Evolutionary conservation across 176 grass and related monocot species (phyloP).

Genomic region (Tuctoria greenei): DNA sequence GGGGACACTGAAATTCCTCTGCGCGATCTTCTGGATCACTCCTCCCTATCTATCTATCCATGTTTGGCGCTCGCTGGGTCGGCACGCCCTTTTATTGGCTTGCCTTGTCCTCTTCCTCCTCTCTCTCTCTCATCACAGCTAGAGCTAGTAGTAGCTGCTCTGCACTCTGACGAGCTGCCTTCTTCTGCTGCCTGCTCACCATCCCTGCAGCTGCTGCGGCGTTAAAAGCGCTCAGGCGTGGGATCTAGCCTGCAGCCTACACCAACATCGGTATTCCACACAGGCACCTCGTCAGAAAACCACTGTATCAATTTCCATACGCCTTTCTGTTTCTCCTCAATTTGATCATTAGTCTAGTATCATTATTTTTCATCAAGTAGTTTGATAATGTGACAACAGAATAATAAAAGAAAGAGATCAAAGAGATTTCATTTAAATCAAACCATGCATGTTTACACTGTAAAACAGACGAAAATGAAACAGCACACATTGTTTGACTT

Average conservation of each 20-base stretch:
- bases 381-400: no score
- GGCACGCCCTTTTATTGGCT: slow-evolving; percentile 34
- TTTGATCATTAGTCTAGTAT: no score
- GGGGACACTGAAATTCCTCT: slow-evolving; percentile 77
- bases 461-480: no score
- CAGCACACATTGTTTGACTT: no score
- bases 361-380: no score
- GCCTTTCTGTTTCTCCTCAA: neutral
- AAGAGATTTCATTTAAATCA: no score
- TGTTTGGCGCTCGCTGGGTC: slow-evolving; percentile 40
- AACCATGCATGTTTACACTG: no score
- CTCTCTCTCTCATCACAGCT: neutral
- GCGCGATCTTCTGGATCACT: slow-evolving; percentile 44
- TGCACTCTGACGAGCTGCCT: slow-evolving; percentile 31
- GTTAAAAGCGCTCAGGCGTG: slow-evolving; percentile 31
- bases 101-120: neutral
- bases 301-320: neutral
- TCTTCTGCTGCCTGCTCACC: slow-evolving; percentile 17
- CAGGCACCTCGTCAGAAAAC: neutral
- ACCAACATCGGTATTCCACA: slow-evolving; percentile 10
- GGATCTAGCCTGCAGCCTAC: slow-evolving; percentile 32
- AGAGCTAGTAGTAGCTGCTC: no score
- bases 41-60: slow-evolving; percentile 44
- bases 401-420: no score
- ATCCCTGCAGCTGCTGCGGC: slow-evolving; percentile 27